phyloP scores from a whole-genome alignment of 768 basidiomycete species.

The Suillus brevipes region DNA sequence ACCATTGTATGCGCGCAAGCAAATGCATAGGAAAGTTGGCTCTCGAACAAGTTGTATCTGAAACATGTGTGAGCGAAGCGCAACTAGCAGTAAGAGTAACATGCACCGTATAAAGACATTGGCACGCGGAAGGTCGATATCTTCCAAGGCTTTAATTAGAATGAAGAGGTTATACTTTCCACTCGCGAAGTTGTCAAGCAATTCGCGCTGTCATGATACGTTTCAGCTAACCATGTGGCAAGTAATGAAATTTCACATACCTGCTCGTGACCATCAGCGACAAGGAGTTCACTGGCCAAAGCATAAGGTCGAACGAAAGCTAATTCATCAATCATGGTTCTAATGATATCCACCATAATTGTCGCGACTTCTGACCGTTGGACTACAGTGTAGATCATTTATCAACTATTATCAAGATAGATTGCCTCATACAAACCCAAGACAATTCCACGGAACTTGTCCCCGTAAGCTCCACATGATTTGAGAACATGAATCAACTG shows the following conservation, averaged over 20 bases:
- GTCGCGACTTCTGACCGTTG: constrained; percentile 52
- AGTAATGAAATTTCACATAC: constrained; percentile 21
- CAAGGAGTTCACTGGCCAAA: constrained; percentile 39
- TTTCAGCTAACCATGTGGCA: constrained; percentile 10
- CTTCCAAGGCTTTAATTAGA: constrained; percentile 57
- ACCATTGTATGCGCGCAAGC: constrained; percentile 49
- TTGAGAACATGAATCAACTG: constrained; percentile 60
- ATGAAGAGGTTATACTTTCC: constrained; percentile 68
- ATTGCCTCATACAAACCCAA: constrained; percentile 46
- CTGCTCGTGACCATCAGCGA: constrained; percentile 34
- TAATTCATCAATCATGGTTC: constrained; percentile 50
- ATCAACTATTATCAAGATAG: not conserved
- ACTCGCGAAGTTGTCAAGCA: constrained; percentile 48
- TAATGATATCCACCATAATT: constrained; percentile 58
- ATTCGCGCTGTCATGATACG: constrained; percentile 39
- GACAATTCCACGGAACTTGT: constrained; percentile 63
- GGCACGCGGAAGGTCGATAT: constrained; percentile 57
- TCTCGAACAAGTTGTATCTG: constrained; percentile 64
- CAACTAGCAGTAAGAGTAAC: not conserved
- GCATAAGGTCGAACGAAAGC: constrained; percentile 57
- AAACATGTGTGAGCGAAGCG: constrained; percentile 10
- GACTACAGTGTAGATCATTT: constrained; percentile 40
- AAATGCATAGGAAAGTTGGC: constrained; percentile 60
- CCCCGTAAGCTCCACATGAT: constrained; percentile 51
- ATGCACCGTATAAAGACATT: constrained; percentile 63